A percentile compares a stretch with the other conserved stretches of the same genome.
Conservation (phyloP, 1,139 yeast genomes). For the Hyphopichia burtonii region DNA sequence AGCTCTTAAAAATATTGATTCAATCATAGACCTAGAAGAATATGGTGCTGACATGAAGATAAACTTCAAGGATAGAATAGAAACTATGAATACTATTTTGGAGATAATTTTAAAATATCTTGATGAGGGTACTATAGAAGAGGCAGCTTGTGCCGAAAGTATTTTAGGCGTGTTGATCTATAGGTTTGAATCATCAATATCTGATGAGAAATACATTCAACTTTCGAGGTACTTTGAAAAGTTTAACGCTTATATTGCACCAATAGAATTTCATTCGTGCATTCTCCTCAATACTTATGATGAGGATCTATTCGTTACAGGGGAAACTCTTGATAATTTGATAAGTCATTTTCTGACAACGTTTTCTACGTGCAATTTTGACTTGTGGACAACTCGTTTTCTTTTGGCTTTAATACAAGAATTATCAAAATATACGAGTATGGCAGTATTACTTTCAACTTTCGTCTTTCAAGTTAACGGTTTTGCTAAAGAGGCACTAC, state of each 20-base stretch:
- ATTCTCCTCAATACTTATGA: constrained; percentile 26
- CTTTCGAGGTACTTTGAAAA: constrained; percentile 14
- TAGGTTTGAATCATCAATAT: constrained; percentile 13
- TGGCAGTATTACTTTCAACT: constrained; percentile 22
- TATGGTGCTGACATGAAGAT: constrained; percentile 6
- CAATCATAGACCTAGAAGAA: constrained; percentile 10
- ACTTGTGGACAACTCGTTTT: constrained; percentile 31
- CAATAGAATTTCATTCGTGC: constrained; percentile 34
- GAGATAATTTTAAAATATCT: constrained; percentile 10
- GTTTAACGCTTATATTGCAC: constrained; percentile 19
- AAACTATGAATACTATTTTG: constrained; percentile 15
- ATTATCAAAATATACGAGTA: constrained; percentile 19
- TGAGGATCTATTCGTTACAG: constrained; percentile 15
- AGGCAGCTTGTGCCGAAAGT: constrained; percentile 34
- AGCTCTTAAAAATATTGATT: constrained; percentile 8
- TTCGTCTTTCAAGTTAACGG: constrained; percentile 22
- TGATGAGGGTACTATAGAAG: constrained; percentile 9
- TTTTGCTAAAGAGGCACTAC: constrained; percentile 23
- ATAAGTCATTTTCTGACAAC: constrained; percentile 9
- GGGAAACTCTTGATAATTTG: constrained; percentile 13
- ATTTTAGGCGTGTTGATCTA: constrained; percentile 36
- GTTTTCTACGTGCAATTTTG: constrained; percentile 8
- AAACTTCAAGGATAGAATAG: constrained; percentile 9
- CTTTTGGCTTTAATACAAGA: constrained; percentile 35
- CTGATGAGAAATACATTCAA: constrained; percentile 17